These are phyloP conservation scores for Termitomyces sp. DNA, from an alignment of 1,284 basidiomycete species.

Conservation along the genomic window DNA sequence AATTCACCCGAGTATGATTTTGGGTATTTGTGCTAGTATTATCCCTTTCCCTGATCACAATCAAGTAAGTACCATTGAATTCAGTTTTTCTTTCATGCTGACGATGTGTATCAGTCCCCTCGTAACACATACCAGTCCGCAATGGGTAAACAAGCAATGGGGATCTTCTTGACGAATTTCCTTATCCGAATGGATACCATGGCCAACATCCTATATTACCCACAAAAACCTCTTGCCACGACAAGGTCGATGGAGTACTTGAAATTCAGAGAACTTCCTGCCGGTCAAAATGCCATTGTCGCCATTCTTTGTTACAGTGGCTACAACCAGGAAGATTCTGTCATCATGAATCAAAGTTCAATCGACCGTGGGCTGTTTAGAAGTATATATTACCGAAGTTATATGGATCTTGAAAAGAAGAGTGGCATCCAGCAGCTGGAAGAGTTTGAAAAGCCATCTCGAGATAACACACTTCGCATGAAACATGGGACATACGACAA, in stretches of 20 bases:
- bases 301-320: conserved; percentile 99
- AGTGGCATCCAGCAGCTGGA: conserved; percentile 89
- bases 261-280: conserved; percentile 95
- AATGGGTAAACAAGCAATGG: conserved; percentile 99
- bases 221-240: conserved; percentile 97
- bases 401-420: conserved; percentile 98
- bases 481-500: conserved; percentile 99
- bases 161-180: conserved; percentile 96
- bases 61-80: conserved; percentile 55
- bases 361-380: conserved; percentile 98
- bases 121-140: conserved; percentile 99
- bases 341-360: conserved; percentile 99
- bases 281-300: conserved; percentile 97
- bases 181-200: conserved; percentile 98
- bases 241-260: conserved; percentile 99
- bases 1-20: conserved; percentile 98
- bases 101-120: conserved; percentile 63
- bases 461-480: conserved; percentile 92
- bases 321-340: conserved; percentile 99
- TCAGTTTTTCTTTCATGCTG: background rate
- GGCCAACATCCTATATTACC: conserved; percentile 97
- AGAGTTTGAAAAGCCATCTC: conserved; percentile 95
- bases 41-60: conserved; percentile 99
- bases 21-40: conserved; percentile 97
- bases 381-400: conserved; percentile 97